phyloP scores from a whole-genome alignment of 2,329 filamentous ascomycete species.

The Blastomyces emzantsi region DNA sequence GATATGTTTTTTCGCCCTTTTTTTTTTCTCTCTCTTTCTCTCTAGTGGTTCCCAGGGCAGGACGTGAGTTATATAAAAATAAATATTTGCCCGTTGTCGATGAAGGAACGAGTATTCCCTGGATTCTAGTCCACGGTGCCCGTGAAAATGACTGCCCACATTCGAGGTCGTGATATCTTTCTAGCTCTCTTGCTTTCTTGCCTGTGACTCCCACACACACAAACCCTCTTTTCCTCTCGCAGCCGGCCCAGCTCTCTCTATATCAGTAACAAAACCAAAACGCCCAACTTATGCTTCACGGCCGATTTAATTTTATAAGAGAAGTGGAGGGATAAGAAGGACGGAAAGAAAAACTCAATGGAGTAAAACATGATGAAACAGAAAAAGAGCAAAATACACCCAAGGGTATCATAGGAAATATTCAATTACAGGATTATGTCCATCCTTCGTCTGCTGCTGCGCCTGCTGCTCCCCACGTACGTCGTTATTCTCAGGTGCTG shows the following conservation, averaged over 20 bases:
- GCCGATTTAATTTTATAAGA: background rate
- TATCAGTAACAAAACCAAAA: conserved; percentile 1
- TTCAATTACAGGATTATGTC: conserved; percentile 62
- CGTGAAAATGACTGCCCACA: background rate
- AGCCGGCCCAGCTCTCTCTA: background rate
- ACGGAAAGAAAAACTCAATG: background rate
- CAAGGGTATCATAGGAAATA: conserved; percentile 54
- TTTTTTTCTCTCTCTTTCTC: background rate
- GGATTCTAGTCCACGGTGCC: background rate
- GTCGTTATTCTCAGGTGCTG: conserved; percentile 84
- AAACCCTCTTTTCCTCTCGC: background rate
- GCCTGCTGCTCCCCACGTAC: conserved; percentile 69
- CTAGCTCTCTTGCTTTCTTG: background rate
- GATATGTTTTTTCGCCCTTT: background rate
- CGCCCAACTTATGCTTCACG: conserved; percentile 7
- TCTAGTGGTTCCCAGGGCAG: background rate
- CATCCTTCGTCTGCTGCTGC: conserved; percentile 52
- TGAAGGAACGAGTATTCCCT: background rate
- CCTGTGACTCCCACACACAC: too few species aligned
- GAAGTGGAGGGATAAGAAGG: background rate
- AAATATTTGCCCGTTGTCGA: background rate
- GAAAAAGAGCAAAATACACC: conserved; percentile 1
- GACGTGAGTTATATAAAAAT: background rate
- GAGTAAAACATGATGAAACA: background rate
- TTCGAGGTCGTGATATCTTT: background rate